Evolutionary conservation across 2,329 filamentous ascomycete species (phyloP).

Genomic region (Pseudocercospora fuligena): DNA sequence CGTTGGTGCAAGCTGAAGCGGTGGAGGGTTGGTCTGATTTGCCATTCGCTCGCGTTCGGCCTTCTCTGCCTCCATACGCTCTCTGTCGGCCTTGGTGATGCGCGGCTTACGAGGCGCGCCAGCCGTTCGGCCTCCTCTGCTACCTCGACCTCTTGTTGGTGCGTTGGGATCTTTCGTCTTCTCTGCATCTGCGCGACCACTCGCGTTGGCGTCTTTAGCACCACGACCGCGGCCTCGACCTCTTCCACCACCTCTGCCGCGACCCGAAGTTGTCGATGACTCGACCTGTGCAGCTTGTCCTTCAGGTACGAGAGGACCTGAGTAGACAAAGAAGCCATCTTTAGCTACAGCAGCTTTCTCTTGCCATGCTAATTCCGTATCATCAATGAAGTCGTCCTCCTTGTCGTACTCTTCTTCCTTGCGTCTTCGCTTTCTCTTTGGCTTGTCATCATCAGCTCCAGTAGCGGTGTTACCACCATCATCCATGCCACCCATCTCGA

Average conservation of each 20-base stretch:
- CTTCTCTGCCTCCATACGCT: conserved; percentile 80
- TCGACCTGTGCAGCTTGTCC: conserved; percentile 64
- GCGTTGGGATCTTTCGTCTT: conserved; percentile 32
- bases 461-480: conserved; percentile 66
- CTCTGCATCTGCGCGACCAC: conserved; percentile 39
- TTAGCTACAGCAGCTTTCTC: conserved; percentile 91
- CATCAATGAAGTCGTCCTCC: conserved; percentile 76
- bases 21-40: not conserved
- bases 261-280: conserved; percentile 30
- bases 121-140: conserved; percentile 72
- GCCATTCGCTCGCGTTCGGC: conserved; percentile 68
- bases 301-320: conserved; percentile 85
- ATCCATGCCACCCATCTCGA: conserved; percentile 78
- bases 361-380: conserved; percentile 94
- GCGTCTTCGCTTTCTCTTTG: conserved; percentile 77
- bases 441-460: conserved; percentile 71
- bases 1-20: conserved; percentile 6
- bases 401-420: conserved; percentile 71
- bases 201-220: conserved; percentile 49
- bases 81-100: conserved; percentile 83
- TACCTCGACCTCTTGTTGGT: conserved; percentile 49
- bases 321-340: conserved; percentile 98
- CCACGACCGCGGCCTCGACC: conserved; percentile 62
- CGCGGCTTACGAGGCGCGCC: conserved; percentile 78
- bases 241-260: conserved; percentile 48